Evolutionary conservation across 305 asterid genomes (phyloP).

Genomic region (Lippia alba): DNA sequence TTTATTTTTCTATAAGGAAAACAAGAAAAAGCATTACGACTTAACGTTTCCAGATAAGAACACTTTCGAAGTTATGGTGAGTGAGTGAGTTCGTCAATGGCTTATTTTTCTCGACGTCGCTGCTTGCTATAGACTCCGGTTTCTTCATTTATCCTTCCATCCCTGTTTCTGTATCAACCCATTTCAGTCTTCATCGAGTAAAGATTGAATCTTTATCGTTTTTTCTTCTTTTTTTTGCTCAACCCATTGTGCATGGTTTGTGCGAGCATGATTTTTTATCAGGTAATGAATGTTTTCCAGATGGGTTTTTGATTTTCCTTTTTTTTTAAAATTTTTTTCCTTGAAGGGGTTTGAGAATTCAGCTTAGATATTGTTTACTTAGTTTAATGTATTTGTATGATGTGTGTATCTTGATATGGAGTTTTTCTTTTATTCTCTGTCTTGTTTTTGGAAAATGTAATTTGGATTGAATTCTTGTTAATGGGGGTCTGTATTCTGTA

Average conservation of each 20-base stretch:
- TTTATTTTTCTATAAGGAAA: background rate
- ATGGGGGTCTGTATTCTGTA: no score
- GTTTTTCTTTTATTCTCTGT: constrained; percentile 5
- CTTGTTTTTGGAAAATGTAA: constrained; percentile 26
- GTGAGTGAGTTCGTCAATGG: constrained; percentile 46
- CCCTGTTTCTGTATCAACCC: constrained; percentile 11
- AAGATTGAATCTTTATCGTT: constrained; percentile 38
- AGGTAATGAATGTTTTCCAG: constrained; percentile 18
- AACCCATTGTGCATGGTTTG: constrained; percentile 37
- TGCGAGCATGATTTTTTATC: constrained; percentile 1
- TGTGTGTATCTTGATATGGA: constrained; percentile 10
- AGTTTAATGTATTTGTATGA: constrained; percentile 22
- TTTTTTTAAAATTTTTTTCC: background rate
- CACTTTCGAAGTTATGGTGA: constrained; percentile 44
- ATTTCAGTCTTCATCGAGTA: constrained; percentile 20
- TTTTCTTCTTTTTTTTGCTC: constrained; percentile 3
- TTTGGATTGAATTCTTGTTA: background rate
- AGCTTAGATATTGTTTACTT: constrained; percentile 15
- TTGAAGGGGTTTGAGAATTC: constrained; percentile 21
- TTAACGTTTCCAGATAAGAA: constrained; percentile 37
- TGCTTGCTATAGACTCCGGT: background rate
- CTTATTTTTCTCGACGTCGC: constrained; percentile 25
- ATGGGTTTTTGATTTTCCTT: constrained; percentile 12
- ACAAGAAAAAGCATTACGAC: constrained; percentile 13
- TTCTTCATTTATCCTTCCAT: constrained; percentile 2